phyloP scores from a whole-genome alignment of 73 alveolate genomes.

The Durusdinium trenchii region DNA sequence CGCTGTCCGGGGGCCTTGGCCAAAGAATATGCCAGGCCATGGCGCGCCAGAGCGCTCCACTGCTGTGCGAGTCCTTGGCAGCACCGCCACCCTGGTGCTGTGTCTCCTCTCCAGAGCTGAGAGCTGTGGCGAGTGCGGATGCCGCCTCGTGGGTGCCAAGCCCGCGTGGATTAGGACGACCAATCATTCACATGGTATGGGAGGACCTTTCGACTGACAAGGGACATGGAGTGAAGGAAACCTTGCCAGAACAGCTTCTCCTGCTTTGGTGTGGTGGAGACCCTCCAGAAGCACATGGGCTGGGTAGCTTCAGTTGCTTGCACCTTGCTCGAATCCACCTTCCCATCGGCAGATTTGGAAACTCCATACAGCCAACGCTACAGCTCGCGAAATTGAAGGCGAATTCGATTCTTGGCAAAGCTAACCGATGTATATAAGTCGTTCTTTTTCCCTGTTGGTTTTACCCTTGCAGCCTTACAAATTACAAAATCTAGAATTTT shows the following conservation, averaged over 20 bases:
- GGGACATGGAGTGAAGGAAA: neutral
- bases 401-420: no score
- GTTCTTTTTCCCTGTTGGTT: no score
- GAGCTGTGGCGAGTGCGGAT: constrained; percentile 26
- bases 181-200: constrained; percentile 61
- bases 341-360: neutral
- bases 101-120: constrained; percentile 17
- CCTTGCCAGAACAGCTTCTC: constrained; percentile 14
- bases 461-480: no score
- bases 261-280: neutral
- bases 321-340: constrained; percentile 2
- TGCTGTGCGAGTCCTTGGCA: constrained; percentile 11
- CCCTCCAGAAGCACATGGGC: neutral
- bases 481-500: no score
- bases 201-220: constrained; percentile 18
- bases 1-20: constrained; percentile 28
- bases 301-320: no score
- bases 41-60: constrained; percentile 43
- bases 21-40: neutral
- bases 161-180: constrained; percentile 56
- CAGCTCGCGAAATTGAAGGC: neutral
- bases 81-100: neutral
- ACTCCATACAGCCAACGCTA: neutral
- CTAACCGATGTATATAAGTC: no score
- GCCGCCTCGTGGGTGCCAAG: constrained; percentile 36